A percentile compares a stretch with the other conserved stretches of the same genome.
Conservation (phyloP, 2,329 filamentous ascomycete genomes). For the Cadophora sp. region DNA sequence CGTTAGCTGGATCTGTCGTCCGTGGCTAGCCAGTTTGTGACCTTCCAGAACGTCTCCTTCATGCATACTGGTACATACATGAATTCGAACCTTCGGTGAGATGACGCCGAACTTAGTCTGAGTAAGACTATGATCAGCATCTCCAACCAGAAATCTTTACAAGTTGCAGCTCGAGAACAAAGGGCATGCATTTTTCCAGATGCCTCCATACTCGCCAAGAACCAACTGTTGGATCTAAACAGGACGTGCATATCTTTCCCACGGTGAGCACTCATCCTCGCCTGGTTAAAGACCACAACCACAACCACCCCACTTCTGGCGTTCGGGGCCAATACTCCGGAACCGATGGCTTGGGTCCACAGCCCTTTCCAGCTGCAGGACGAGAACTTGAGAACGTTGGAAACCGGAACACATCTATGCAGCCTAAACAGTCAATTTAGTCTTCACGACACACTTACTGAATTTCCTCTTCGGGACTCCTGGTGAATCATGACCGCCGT, state of each 20-base stretch:
- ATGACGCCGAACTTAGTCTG: conserved; percentile 17
- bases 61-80: too few species aligned
- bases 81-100: conserved; percentile 9
- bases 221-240: background rate
- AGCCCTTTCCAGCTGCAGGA: conserved; percentile 6
- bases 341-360: conserved; percentile 23
- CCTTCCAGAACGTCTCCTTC: conserved; percentile 22
- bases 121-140: background rate
- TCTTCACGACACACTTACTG: background rate
- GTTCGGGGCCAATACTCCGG: conserved; percentile 15
- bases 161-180: background rate
- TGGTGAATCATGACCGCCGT: background rate
- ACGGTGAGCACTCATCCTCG: background rate
- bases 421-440: background rate
- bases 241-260: background rate
- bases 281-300: conserved; percentile 4
- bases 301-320: conserved; percentile 19
- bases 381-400: background rate
- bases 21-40: conserved; percentile 4
- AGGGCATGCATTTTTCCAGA: background rate
- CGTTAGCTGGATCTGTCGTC: conserved; percentile 2
- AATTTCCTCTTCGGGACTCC: background rate
- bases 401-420: background rate
- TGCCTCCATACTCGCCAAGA: background rate
- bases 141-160: background rate